These are phyloP conservation scores for Quercus ilex DNA, from an alignment of 306 rosid genomes.

Conservation along the genomic window DNA sequence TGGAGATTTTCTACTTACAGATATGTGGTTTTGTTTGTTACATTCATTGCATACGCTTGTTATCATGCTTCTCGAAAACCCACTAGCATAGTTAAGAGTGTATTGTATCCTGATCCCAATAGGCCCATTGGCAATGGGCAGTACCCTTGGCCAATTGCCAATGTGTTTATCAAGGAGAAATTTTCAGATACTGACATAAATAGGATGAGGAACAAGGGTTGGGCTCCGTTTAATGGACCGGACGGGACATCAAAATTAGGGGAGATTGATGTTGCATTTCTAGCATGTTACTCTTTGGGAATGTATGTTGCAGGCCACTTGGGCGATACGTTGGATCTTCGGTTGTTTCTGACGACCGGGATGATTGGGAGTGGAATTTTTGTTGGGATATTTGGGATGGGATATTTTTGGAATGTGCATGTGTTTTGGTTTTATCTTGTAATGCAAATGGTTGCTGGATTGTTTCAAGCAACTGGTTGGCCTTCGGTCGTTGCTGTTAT, in stretches of 20 bases:
- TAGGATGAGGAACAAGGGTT: constrained; percentile 26
- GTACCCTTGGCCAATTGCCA: constrained; percentile 38
- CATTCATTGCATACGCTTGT: constrained; percentile 70
- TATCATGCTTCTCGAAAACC: constrained; percentile 84
- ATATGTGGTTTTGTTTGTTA: constrained; percentile 49
- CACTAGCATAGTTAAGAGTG: constrained; percentile 65
- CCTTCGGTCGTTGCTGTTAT: constrained; percentile 87
- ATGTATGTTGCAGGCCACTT: constrained; percentile 77
- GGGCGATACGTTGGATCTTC: constrained; percentile 63
- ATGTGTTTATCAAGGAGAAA: constrained; percentile 21
- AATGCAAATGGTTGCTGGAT: constrained; percentile 76
- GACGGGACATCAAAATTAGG: constrained; percentile 68
- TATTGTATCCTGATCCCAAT: constrained; percentile 46
- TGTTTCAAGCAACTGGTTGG: constrained; percentile 90
- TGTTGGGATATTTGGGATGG: constrained; percentile 68
- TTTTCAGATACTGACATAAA: neutral
- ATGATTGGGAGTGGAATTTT: constrained; percentile 82
- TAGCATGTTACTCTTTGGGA: constrained; percentile 63
- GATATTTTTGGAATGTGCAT: constrained; percentile 62
- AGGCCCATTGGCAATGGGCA: neutral
- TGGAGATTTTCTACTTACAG: constrained; percentile 55
- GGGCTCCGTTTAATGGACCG: constrained; percentile 63
- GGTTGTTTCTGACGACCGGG: constrained; percentile 54
- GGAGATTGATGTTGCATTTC: constrained; percentile 70
- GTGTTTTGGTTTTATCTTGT: constrained; percentile 51